Evolutionary conservation across 805 yeast genomes (phyloP).

Genomic region (Metschnikowia borealis): DNA sequence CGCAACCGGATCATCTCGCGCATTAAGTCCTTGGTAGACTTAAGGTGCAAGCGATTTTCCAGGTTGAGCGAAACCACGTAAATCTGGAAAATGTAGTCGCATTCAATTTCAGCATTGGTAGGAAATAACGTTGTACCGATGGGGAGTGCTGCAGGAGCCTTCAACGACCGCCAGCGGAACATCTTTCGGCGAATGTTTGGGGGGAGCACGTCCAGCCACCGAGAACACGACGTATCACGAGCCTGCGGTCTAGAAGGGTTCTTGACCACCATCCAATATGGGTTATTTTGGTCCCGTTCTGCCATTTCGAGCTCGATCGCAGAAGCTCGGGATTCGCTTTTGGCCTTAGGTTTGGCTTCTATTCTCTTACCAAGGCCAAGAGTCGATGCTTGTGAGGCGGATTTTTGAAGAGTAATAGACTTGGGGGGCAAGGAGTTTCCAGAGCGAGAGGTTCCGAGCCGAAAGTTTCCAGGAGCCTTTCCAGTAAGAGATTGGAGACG

Average conservation of each 20-base stretch:
- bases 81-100: constrained; percentile 74
- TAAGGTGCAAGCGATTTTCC: constrained; percentile 49
- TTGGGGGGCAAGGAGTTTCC: too few species aligned
- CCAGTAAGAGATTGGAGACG: not conserved
- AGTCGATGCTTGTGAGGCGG: too few species aligned
- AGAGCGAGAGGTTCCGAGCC: too few species aligned
- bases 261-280: constrained; percentile 33
- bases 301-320: constrained; percentile 10
- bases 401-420: not conserved
- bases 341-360: not conserved
- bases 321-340: constrained; percentile 9
- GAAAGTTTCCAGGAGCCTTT: not conserved
- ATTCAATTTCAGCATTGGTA: constrained; percentile 57
- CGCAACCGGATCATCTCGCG: constrained; percentile 85
- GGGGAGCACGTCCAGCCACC: constrained; percentile 93
- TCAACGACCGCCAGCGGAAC: constrained; percentile 89
- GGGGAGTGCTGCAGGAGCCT: constrained; percentile 92
- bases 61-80: constrained; percentile 72
- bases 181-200: constrained; percentile 57
- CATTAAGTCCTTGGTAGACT: constrained; percentile 55
- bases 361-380: not conserved
- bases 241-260: constrained; percentile 69
- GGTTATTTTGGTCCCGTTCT: constrained; percentile 13
- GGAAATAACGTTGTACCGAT: constrained; percentile 79
- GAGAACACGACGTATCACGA: constrained; percentile 24